Evolutionary conservation across 2,329 filamentous ascomycete species (phyloP), one percentile per base, ranked within the genome.

Genomic region (Stemphylium lycopersici): DNA sequence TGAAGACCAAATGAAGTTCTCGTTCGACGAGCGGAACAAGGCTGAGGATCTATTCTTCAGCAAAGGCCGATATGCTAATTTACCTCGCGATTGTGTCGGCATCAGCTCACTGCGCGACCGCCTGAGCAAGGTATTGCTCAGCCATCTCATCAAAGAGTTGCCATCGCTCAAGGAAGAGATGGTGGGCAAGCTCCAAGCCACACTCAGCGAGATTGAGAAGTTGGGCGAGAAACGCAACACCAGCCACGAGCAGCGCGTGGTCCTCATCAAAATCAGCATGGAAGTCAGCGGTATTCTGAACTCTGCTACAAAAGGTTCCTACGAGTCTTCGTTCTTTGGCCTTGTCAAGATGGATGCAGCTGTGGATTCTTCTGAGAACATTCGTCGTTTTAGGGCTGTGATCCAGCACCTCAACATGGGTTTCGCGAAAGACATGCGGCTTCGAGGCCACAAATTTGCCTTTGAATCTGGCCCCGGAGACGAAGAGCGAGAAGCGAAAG

Each of bases 241-340:
- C 0, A 22, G 74, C 0, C 52, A 71, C 0, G 78, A 87, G 51
- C 83, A 87, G 56, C 77, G 76, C 0, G 62, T 72, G 2, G 80
- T 81, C 16, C 70, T 87, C 5, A 72, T 81, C 13, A 63, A 74
- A 3, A 72, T 84, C 10, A 80, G 80, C 52, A 72, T 78, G 43
- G 52, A 63, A 0, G 83, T 84, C 47, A 76, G 79, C 5, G 62
- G 65, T 2, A 70, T 85, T 3, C 58, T 82, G 5, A 78, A 75
- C 45, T 73, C 76, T 2, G 80, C 82, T 0, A 66, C 81, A 0
- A 76, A 82, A n/a, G 85, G 84, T 0, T 75, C 73, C 0, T 87
- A 86, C 54, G 77, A 72, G 2, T 68, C 81, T 53, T 13, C 61
- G 0, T 87, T 87, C 67, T 87, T 87, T 53, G 76, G 62, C 0